These are phyloP conservation scores for Diaporthe ampelina DNA, from an alignment of 2,329 filamentous ascomycete genomes.

Conservation along the genomic window DNA sequence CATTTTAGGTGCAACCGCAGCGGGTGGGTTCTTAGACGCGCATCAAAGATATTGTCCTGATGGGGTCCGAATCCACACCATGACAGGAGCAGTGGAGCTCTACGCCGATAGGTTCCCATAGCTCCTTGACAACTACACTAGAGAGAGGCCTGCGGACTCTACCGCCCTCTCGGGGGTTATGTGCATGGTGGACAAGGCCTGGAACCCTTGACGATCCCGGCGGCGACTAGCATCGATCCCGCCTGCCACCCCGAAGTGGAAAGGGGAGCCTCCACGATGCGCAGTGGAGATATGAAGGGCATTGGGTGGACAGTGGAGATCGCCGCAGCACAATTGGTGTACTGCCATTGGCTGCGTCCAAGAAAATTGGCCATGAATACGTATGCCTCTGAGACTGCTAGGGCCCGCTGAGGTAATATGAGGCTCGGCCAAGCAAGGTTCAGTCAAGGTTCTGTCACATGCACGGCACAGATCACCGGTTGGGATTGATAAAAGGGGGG, in stretches of 20 bases:
- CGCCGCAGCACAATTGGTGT: neutral
- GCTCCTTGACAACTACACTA: neutral
- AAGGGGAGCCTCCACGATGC: neutral
- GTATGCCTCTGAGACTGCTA: conserved; percentile 18
- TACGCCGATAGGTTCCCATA: neutral
- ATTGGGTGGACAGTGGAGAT: neutral
- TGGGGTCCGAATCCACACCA: conserved; percentile 27
- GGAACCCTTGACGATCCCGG: conserved; percentile 4
- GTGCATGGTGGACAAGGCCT: neutral
- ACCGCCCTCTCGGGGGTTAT: neutral
- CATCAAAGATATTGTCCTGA: conserved; percentile 23
- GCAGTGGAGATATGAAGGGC: neutral
- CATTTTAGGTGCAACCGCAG: neutral
- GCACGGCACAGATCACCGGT: conserved; percentile 22
- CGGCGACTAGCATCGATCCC: conserved; percentile 17
- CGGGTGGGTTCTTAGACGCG: conserved; percentile 2
- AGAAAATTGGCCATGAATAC: neutral
- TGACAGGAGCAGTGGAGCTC: conserved; percentile 9
- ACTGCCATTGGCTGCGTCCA: neutral
- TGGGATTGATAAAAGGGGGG: conserved; percentile 16
- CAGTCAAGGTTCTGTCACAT: conserved; percentile 6
- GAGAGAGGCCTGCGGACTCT: neutral
- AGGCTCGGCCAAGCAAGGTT: conserved; percentile 5
- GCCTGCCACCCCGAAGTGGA: neutral
- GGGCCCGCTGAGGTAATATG: conserved; percentile 19